Evolutionary conservation across 1,284 basidiomycete genomes (phyloP).

Genomic region (Abortiporus biennis): DNA sequence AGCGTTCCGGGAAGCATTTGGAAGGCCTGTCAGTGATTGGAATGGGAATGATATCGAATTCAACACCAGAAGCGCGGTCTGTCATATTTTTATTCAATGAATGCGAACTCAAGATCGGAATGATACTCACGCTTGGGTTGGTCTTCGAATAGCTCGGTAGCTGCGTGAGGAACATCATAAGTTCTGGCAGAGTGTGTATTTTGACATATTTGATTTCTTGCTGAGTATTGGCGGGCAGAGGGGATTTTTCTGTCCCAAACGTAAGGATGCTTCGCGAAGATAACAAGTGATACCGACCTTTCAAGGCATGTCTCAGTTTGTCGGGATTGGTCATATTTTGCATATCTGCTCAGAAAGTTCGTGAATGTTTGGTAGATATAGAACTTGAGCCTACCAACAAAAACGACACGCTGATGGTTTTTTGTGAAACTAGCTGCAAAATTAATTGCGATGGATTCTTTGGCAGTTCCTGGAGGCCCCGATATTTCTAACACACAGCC

Average conservation of each 20-base stretch:
- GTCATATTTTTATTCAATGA: slow-evolving; percentile 2
- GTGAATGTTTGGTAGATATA: no score
- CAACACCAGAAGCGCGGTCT: slow-evolving; percentile 57
- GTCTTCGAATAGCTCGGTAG: slow-evolving; percentile 39
- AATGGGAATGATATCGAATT: slow-evolving; percentile 64
- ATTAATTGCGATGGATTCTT: slow-evolving; percentile 46
- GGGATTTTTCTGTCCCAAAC: slow-evolving; percentile 16
- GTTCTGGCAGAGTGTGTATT: slow-evolving; percentile 43
- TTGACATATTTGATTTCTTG: slow-evolving; percentile 38
- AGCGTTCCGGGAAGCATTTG: slow-evolving; percentile 29
- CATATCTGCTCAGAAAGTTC: slow-evolving; percentile 41
- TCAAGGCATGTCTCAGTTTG: slow-evolving; percentile 34
- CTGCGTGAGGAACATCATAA: slow-evolving; percentile 54
- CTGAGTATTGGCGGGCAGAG: slow-evolving; percentile 20
- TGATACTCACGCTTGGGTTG: slow-evolving; percentile 38
- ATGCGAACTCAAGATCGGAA: background rate
- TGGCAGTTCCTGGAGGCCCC: slow-evolving; percentile 65
- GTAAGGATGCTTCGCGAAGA: slow-evolving; percentile 7
- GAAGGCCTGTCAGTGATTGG: slow-evolving; percentile 37
- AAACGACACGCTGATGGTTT: slow-evolving; percentile 43
- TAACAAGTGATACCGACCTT: slow-evolving; percentile 25
- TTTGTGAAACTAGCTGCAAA: slow-evolving; percentile 42
- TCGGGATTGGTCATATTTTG: slow-evolving; percentile 58
- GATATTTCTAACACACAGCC: slow-evolving; percentile 66
- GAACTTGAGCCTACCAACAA: slow-evolving; percentile 44